Base-by-base conservation (phyloP, 2,329 filamentous ascomycete genomes). In the Ophiostoma sp. region DNA sequence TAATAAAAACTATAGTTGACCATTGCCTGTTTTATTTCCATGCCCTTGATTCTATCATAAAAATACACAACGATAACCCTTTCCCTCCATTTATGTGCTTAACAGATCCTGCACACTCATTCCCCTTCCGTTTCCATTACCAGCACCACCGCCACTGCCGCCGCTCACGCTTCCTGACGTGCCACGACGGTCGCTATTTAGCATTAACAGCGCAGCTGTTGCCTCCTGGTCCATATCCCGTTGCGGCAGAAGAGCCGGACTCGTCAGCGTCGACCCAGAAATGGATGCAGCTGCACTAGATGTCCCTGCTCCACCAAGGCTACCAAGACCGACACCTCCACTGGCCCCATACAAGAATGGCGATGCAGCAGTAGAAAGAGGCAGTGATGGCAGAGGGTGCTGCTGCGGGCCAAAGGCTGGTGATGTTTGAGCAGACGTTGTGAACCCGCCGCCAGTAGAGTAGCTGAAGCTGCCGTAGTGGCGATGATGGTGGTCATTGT, bases 191-290 rank as follows among this genome's bases (percentile, higher is more conserved):
- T 96, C 94, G 71, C 87, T 90, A 77, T 95, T 97, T 74, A 98
- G 84, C 94, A 97, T 97, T 80, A 97, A 82, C 77, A 97, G 81
- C 2, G 94, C 95, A 15, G 93, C 91, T 8, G 94, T 96, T 0
- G 94, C 95, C 80, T 96, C 93, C 75, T 94, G 91, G 75, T 92
- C 90, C 4, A 88, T 78, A 69, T 90, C 88, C 48, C 84, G 83
- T 78, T 88, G 87, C 0, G 89, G 88, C 25, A 82, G 79, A 61
- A 91, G 80, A 8, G 85, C 85, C 1, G 89, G 89, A 75, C 88
- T 90, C 6, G 90, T 89, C 74, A 90, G 79, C 0, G 87, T 83
- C 68, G 87, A 91, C 1, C 82, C 85, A 69, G 83, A 82, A 2
- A 81, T 81, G 19, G 86, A 84, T 52, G 79, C 76, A 12, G 48